Base-by-base conservation (phyloP, 441 rosid species). In the Croton setiger region DNA sequence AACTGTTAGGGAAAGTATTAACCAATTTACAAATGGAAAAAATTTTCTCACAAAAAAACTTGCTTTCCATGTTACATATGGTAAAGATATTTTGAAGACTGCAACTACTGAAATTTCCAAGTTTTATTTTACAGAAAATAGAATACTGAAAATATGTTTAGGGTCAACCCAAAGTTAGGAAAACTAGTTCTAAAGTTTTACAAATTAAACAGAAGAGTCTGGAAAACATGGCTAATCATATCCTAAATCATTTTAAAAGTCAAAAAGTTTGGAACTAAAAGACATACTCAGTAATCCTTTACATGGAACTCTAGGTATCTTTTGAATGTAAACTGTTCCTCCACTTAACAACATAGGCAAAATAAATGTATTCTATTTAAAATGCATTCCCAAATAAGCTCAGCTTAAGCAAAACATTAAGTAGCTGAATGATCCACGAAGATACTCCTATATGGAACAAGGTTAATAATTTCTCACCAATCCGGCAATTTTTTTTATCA, bases 401-500 rank as follows among this genome's bases (percentile, higher is more conserved):
- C 33, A 20, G 14, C 31, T 21, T 36, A 37, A 9, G 14, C 18
- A 66, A 54, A 65, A 54, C 6, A 7, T 53, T 1, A 45, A 60
- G 33, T 15, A 21, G 35, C 20, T 61, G 27, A 23, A 31, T 37
- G 5, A 61, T 43, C 15, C 43, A 59, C 43, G 31, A 47, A 52
- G 56, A 68, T 53, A 68, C n/a, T 33, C 63, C 39, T 33, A 53
- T 36, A 45, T 59, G 65, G 54, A 69, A 71, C 37, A 72, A 66
- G 59, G 69, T 43, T 48, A 69, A 47, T 44, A 35, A 69, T 63
- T 52, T 74, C 84, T 83, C 73, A 96, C 99, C 98, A 93, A 81
- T 81, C 88, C 97, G 31, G 97, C 96, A 63, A 96, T 91, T 88
- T 96, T 96, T 83, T 91, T 96, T 59, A 93, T 86, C 82, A 88